phyloP scores from a whole-genome alignment of 2,329 filamentous ascomycete species.

The Tolypocladium album region DNA sequence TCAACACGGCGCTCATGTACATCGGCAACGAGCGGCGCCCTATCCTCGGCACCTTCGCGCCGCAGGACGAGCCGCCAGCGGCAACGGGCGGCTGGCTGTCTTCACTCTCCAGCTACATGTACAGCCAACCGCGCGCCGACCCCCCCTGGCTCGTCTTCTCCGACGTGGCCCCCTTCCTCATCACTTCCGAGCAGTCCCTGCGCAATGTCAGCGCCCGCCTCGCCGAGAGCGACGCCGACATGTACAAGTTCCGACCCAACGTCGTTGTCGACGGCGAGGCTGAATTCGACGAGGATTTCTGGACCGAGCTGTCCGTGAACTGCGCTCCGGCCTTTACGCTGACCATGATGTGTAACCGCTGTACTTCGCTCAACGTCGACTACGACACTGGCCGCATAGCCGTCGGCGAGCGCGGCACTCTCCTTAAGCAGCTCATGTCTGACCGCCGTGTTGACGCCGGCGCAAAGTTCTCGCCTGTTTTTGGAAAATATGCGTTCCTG shows the following conservation, averaged over 20 bases:
- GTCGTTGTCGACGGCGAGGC: constrained; percentile 53
- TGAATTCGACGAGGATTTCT: constrained; percentile 63
- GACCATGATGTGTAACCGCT: constrained; percentile 61
- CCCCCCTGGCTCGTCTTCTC: constrained; percentile 54
- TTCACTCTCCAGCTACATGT: constrained; percentile 20
- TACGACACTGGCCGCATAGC: constrained; percentile 52
- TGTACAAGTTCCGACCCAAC: constrained; percentile 63
- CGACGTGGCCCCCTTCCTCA: constrained; percentile 64
- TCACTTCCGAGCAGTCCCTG: constrained; percentile 62
- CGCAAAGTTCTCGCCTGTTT: constrained; percentile 56
- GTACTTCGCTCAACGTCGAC: constrained; percentile 61
- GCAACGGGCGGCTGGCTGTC: constrained; percentile 23
- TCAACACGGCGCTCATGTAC: constrained; percentile 49
- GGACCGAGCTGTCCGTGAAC: constrained; percentile 47
- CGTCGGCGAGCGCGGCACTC: constrained; percentile 43
- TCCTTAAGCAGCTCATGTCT: constrained; percentile 59
- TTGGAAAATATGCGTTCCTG: constrained; percentile 63
- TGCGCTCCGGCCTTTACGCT: constrained; percentile 35
- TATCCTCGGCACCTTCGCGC: constrained; percentile 47
- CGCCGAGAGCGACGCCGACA: constrained; percentile 40
- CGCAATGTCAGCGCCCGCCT: constrained; percentile 50
- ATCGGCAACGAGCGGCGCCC: constrained; percentile 49
- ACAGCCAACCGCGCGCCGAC: constrained; percentile 10
- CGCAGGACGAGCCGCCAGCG: constrained; percentile 16
- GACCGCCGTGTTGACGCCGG: constrained; percentile 63